These are phyloP conservation scores for Beauveria sp. DNA, from an alignment of 2,329 filamentous ascomycete species.

Conservation along the genomic window DNA sequence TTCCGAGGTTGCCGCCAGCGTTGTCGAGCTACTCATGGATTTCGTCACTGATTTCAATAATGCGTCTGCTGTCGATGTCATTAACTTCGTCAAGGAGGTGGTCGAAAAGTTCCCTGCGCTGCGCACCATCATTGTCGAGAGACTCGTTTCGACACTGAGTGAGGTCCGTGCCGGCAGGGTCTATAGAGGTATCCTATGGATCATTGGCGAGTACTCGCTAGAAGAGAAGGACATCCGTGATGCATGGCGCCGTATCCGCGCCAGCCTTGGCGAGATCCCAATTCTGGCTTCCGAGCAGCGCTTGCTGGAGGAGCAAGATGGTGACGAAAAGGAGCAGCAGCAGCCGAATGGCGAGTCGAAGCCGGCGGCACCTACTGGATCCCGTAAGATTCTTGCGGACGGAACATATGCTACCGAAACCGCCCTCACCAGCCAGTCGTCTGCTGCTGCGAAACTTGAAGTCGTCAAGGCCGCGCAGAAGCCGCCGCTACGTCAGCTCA, in stretches of 20 bases:
- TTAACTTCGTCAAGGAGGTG: slow-evolving; percentile 97
- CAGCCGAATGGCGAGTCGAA: slow-evolving; percentile 79
- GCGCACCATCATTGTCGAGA: slow-evolving; percentile 76
- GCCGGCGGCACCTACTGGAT: slow-evolving; percentile 67
- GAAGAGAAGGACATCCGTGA: slow-evolving; percentile 92
- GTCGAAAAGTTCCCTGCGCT: slow-evolving; percentile 95
- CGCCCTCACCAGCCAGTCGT: slow-evolving; percentile 86
- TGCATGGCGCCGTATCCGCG: slow-evolving; percentile 91
- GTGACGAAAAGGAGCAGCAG: slow-evolving; percentile 52
- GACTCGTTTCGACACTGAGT: slow-evolving; percentile 79
- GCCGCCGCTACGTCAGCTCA: slow-evolving; percentile 86
- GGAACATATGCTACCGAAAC: slow-evolving; percentile 97
- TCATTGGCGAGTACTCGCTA: slow-evolving; percentile 92
- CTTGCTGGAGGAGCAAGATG: slow-evolving; percentile 77
- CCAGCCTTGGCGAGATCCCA: slow-evolving; percentile 91
- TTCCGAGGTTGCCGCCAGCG: slow-evolving; percentile 93
- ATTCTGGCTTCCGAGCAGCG: slow-evolving; percentile 93
- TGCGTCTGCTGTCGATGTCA: slow-evolving; percentile 91
- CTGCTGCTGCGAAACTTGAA: slow-evolving; percentile 82
- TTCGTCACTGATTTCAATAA: slow-evolving; percentile 99
- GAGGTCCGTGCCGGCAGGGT: slow-evolving; percentile 97
- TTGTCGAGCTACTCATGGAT: slow-evolving; percentile 96
- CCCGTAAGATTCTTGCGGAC: slow-evolving; percentile 86
- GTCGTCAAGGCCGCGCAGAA: slow-evolving; percentile 97
- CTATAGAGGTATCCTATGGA: slow-evolving; percentile 94